Percentiles rank a stretch among this genome's conserved stretches.
Evolutionary conservation across 2,329 filamentous ascomycete species (phyloP).

Genomic region (Cytospora piceicola): DNA sequence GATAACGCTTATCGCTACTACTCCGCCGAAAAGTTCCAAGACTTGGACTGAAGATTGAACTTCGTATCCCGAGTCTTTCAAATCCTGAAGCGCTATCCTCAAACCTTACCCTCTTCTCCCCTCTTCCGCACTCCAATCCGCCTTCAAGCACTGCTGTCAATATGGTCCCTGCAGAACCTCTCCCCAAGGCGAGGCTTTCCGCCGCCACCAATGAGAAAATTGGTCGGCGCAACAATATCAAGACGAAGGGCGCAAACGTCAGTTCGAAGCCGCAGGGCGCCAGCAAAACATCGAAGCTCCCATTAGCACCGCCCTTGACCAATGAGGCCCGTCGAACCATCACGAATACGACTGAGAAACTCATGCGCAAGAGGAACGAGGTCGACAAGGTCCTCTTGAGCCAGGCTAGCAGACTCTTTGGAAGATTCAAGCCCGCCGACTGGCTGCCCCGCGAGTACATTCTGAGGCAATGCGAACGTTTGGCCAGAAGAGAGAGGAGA

Average conservation of each 20-base stretch:
- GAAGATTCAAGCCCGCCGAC: slow-evolving; percentile 23
- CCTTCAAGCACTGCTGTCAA: neutral
- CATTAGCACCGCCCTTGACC: slow-evolving; percentile 30
- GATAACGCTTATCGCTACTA: neutral
- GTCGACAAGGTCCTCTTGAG: slow-evolving; percentile 32
- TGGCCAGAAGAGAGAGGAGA: slow-evolving; percentile 31
- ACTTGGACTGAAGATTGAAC: neutral
- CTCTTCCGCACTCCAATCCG: neutral
- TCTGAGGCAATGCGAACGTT: slow-evolving; percentile 23
- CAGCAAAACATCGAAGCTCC: slow-evolving; percentile 11
- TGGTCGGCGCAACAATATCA: neutral
- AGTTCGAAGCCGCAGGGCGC: neutral
- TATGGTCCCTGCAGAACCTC: neutral
- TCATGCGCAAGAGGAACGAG: slow-evolving; percentile 33
- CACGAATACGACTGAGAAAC: slow-evolving; percentile 26
- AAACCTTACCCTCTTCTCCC: too few relatives aligned
- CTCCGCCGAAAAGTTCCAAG: slow-evolving; percentile 22
- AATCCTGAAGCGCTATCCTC: neutral
- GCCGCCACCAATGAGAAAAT: neutral
- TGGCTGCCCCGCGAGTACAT: slow-evolving; percentile 29
- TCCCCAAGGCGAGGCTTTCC: neutral
- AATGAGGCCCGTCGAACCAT: slow-evolving; percentile 27
- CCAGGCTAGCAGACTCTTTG: slow-evolving; percentile 21
- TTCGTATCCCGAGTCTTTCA: neutral
- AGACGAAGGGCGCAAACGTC: neutral